Evolutionary conservation across 805 yeast species (phyloP), one percentile per base, ranked within the genome.

Genomic region (Yamadazyma scolyti): DNA sequence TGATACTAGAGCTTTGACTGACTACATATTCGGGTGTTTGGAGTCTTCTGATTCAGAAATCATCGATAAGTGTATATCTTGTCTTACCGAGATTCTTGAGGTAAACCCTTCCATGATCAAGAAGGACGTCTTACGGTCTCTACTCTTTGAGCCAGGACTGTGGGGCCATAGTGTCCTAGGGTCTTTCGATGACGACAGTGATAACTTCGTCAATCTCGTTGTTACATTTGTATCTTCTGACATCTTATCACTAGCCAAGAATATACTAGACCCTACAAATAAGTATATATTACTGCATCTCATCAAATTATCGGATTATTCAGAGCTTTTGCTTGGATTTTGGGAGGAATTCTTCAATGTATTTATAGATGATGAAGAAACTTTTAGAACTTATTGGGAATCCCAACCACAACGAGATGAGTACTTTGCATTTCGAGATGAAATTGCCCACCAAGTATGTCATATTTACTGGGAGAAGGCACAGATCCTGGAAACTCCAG

Each of bases 311-410:
- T 75, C 88, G 0, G 66, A 71, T 36, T 68, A 71, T 30, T 60
- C 67, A 30, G 71, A 62, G 12, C 56, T 58, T 34, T 67, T 82
- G 47, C 62, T 79, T 6, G 73, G 75, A 20, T 80, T 83, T 47
- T 84, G 94, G 94, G 67, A 72, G 28, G 79, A 77, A 32, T 55
- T 82, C 19, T 71, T 78, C 5, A 87, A 80, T 34, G 59, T 68
- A 1, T 75, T 72, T 39, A 52, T 62, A 22, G 76, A 68, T 43
- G 80, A 77, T 39, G 57, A 56, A 20, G 74, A 68, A 43, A 30
- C 48, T 6, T n/a, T 25, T 5, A 31, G 33, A 15, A 13, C 16
- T 39, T 53, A 43, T 16, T 16, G 30, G 6, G 34, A 36, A 8
- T 23, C 30, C 5, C 47, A 34, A 5, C 6, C 9, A 9, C 44